These are phyloP conservation scores for Hypomontagnella submonticulosa DNA, from an alignment of 495 filamentous ascomycete genomes.

Conservation along the genomic window DNA sequence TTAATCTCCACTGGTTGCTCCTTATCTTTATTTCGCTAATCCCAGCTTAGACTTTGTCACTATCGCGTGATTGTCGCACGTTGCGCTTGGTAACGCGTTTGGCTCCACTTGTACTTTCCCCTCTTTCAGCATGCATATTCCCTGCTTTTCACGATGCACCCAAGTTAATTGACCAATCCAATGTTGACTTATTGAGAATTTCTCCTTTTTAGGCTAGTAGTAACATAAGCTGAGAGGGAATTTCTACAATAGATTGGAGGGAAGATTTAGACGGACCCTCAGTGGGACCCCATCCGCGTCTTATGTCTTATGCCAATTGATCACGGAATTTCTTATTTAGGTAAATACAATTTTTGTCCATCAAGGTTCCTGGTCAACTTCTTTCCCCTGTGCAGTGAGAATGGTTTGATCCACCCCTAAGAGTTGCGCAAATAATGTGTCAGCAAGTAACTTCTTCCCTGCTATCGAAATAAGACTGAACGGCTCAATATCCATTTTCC, in stretches of 20 bases:
- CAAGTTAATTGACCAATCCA: conserved; percentile 1
- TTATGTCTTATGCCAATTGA: too few species aligned
- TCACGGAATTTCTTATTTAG: too few species aligned
- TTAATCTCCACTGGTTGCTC: conserved; percentile 22
- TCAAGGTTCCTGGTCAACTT: too few species aligned
- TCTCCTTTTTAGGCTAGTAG: too few species aligned
- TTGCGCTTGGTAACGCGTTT: conserved; percentile 25
- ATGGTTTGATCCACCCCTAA: too few species aligned
- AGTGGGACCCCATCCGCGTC: too few species aligned
- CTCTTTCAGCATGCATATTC: conserved; percentile 3
- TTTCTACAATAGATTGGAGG: too few species aligned
- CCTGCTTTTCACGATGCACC: not conserved
- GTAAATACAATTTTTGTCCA: too few species aligned
- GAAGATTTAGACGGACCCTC: too few species aligned
- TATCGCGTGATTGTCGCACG: conserved; percentile 39
- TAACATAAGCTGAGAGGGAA: too few species aligned
- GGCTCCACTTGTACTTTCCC: conserved; percentile 17
- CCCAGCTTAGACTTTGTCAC: conserved; percentile 25
- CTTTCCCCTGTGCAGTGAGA: too few species aligned
- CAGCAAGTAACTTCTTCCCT: conserved; percentile 1
- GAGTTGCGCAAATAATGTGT: conserved; percentile 13
- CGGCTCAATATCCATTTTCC: not conserved
- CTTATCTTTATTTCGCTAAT: conserved; percentile 37
- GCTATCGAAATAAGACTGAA: not conserved
- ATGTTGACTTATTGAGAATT: too few species aligned